phyloP scores from a whole-genome alignment of 1,284 basidiomycete genomes.

The Pseudozyma hubeiensis region DNA sequence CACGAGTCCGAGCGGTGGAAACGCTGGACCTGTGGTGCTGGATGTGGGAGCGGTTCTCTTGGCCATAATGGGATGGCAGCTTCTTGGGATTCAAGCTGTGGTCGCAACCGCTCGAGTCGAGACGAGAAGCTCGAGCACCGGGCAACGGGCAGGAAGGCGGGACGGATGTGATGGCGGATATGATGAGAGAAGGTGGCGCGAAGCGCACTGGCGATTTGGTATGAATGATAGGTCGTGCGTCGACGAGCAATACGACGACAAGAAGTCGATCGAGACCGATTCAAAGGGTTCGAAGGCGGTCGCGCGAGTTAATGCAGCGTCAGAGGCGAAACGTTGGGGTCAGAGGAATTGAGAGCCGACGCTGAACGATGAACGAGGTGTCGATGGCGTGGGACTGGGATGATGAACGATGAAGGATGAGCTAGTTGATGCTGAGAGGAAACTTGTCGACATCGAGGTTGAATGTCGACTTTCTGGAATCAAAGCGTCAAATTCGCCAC shows the following conservation, averaged over 20 bases:
- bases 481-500: constrained; percentile 2
- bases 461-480: not conserved
- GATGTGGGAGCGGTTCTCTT: constrained; percentile 46
- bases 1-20: constrained; percentile 55
- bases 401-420: constrained; percentile 1
- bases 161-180: constrained; percentile 8
- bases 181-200: constrained; percentile 23
- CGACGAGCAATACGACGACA: constrained; percentile 5
- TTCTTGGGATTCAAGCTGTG: not conserved
- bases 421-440: not conserved
- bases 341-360: too few relatives aligned
- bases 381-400: not conserved
- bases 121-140: constrained; percentile 33
- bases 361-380: too few relatives aligned
- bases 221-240: not conserved
- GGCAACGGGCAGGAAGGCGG: constrained; percentile 14
- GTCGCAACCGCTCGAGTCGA: constrained; percentile 27
- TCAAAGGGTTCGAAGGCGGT: too few relatives aligned
- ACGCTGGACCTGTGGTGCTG: constrained; percentile 46
- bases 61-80: constrained; percentile 28
- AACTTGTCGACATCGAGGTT: constrained; percentile 1
- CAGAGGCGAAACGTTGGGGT: not conserved
- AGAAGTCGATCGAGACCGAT: not conserved
- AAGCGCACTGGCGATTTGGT: constrained; percentile 10
- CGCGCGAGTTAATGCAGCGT: too few relatives aligned